Evolutionary conservation across 2,329 filamentous ascomycete species (phyloP), one percentile per base, ranked within the genome.

Genomic region (Biscogniauxia mediterranea): DNA sequence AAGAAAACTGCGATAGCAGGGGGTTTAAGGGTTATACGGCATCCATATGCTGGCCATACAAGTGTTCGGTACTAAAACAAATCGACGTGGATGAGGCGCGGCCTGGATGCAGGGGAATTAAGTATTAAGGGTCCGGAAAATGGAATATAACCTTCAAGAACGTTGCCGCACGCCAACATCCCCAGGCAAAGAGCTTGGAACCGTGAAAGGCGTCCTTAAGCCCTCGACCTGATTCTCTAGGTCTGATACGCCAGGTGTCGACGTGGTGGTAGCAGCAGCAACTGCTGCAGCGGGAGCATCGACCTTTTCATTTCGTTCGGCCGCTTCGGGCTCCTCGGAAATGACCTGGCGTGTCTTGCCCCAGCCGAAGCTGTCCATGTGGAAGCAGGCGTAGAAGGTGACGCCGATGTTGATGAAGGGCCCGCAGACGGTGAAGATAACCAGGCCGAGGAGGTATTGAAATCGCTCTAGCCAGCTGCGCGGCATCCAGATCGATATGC

Each of bases 301-400:
- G 5, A 19, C 20, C 42, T 51, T 17, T 46, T 52, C 50, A 17
- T 21, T 20, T 25, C 13, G 23, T 7, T 7, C 52, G 7, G 50
- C 19, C 62, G 21, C 63, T 66, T 46, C 67, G 71, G 15, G 25
- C 62, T 46, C 38, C 62, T 67, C 64, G 20, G 63, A 57, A 19
- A 71, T 58, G 9, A 71, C 69, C 55, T 67, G 61, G 28, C 67
- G 63, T 23, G 73, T 75, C 61, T 75, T 75, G 32, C 71, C 73
- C 73, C 73, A 75, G 46, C 68, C 67, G 64, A 75, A 75, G 38
- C 68, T 68, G 64, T 75, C 71, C 66, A 74, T 68, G 55, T 71
- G 69, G 56, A 66, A 62, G 17, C 71, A 62, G 2, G 73, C 70
- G 55, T 72, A 74, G 8, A 71, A n/a, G 17, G 71, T 67, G 19